phyloP scores from a whole-genome alignment of 2,329 filamentous ascomycete genomes.

The Metarhizium robertsii region DNA sequence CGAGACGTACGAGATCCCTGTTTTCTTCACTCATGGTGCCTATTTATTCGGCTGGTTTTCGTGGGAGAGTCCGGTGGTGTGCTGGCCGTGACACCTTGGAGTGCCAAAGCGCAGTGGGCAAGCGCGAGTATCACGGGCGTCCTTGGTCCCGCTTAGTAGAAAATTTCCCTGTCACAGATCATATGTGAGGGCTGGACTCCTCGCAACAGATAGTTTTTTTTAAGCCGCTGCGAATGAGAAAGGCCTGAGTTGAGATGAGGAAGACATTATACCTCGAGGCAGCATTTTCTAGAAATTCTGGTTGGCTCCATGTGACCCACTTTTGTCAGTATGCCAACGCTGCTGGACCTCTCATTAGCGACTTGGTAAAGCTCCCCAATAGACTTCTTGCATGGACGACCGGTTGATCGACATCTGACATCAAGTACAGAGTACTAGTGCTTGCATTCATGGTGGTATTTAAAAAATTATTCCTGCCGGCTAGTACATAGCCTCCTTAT shows the following conservation, averaged over 20 bases:
- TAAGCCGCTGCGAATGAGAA: neutral
- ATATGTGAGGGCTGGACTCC: no score
- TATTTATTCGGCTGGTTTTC: neutral
- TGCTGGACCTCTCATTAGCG: no score
- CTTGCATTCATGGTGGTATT: no score
- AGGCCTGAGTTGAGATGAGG: neutral
- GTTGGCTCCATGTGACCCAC: conserved; percentile 2
- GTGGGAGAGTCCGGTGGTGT: neutral
- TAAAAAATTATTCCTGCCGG: no score
- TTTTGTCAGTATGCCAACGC: neutral
- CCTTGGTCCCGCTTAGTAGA: neutral
- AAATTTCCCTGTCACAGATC: neutral
- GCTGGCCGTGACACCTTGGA: neutral
- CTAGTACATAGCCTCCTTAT: neutral
- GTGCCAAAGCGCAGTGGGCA: neutral
- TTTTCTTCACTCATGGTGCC: conserved; percentile 27
- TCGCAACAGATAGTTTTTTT: neutral
- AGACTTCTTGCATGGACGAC: no score
- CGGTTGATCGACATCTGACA: no score
- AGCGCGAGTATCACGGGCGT: neutral
- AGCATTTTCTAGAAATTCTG: neutral
- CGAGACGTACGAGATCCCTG: conserved; percentile 41
- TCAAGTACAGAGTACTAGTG: no score
- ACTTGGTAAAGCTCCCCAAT: no score
- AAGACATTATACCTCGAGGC: neutral